Conservation (phyloP, 129 eudicot species). For the Pseudognaphalium luteoalbum region DNA sequence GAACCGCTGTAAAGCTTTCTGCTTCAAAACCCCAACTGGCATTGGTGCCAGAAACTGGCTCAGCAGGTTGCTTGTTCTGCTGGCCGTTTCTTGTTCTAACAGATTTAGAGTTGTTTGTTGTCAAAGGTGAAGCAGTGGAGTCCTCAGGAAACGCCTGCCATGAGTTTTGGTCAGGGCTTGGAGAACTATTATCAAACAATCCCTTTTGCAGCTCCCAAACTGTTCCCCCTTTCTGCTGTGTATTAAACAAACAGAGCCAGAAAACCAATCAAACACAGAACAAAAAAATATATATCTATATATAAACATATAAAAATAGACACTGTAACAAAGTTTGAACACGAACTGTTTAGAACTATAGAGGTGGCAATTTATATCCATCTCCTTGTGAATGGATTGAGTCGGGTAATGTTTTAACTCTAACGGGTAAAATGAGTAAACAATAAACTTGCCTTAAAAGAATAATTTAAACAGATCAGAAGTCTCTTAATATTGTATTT, state of each 20-base stretch:
- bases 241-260: neutral
- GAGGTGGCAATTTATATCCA: neutral
- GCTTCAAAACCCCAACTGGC: slow-evolving; percentile 72
- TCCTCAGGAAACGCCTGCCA: slow-evolving; percentile 80
- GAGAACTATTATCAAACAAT: slow-evolving; percentile 45
- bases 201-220: slow-evolving; percentile 74
- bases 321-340: neutral
- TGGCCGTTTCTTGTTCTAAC: slow-evolving; percentile 79
- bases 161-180: slow-evolving; percentile 53
- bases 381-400: neutral
- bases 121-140: slow-evolving; percentile 32
- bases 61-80: slow-evolving; percentile 47
- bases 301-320: neutral
- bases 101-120: slow-evolving; percentile 47
- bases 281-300: too few relatives aligned
- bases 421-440: too few relatives aligned
- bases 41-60: slow-evolving; percentile 33
- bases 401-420: neutral
- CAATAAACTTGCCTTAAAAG: too few relatives aligned
- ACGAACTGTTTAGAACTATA: too few relatives aligned
- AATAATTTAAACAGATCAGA: too few relatives aligned
- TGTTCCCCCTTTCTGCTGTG: slow-evolving; percentile 49
- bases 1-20: slow-evolving; percentile 72
- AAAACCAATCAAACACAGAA: neutral
- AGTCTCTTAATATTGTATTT: too few relatives aligned